A percentile compares a stretch with the other conserved stretches of the same genome.
phyloP scores from a whole-genome alignment of 2,329 filamentous ascomycete species.

The Arachnopeziza araneosa region DNA sequence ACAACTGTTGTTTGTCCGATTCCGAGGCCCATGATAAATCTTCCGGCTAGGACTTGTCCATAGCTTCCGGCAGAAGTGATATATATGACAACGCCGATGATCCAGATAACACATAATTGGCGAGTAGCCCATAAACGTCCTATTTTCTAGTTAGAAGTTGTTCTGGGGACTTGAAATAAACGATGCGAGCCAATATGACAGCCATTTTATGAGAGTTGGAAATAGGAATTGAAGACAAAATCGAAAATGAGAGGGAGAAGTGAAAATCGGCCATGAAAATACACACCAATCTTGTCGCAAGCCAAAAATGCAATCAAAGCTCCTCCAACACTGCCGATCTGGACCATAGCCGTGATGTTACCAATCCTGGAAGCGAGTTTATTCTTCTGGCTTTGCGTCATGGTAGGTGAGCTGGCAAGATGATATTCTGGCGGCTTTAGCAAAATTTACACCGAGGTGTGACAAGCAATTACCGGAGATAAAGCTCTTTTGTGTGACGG shows the following conservation, averaged over 20 bases:
- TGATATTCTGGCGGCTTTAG: constrained; percentile 13
- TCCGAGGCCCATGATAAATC: constrained; percentile 28
- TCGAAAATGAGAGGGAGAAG: constrained; percentile 20
- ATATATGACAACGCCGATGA: constrained; percentile 28
- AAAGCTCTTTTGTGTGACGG: constrained; percentile 26
- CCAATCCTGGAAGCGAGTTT: constrained; percentile 30
- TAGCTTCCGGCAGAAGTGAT: constrained; percentile 30
- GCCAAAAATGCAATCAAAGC: constrained; percentile 27
- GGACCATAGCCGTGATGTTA: constrained; percentile 36
- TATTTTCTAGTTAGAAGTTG: not conserved
- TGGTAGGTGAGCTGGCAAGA: constrained; percentile 6
- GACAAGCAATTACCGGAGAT: constrained; percentile 10
- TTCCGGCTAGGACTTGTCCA: constrained; percentile 21
- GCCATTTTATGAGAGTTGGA: too few relatives aligned
- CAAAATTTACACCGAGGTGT: not conserved
- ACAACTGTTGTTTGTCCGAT: constrained; percentile 36
- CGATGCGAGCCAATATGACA: not conserved
- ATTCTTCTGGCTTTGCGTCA: constrained; percentile 15
- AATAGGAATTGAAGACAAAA: too few relatives aligned
- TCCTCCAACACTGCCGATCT: constrained; percentile 34
- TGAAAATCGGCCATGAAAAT: not conserved
- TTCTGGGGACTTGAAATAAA: not conserved
- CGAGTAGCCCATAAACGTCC: constrained; percentile 27
- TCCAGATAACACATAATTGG: constrained; percentile 21
- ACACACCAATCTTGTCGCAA: constrained; percentile 15